Percentiles rank a stretch among this genome's conserved stretches.
Evolutionary conservation across 1,284 basidiomycete genomes (phyloP).

Genomic region (Rhodotorula glutinis): DNA sequence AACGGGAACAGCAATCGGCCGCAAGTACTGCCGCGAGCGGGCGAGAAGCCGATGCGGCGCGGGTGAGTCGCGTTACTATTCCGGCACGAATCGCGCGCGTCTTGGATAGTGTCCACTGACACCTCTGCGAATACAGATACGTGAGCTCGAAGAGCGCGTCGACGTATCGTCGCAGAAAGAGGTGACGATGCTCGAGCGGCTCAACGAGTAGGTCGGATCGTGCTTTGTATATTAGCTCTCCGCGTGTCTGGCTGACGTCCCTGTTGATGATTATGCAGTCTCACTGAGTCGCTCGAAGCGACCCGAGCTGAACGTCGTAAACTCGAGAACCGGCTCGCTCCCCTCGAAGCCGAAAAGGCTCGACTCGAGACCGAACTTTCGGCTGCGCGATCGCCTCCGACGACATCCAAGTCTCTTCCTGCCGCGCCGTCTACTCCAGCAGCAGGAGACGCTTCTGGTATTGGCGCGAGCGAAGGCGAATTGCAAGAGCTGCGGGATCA

Average conservation of each 20-base stretch:
- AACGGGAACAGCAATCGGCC: neutral
- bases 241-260: too few species aligned
- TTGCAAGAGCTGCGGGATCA: slow-evolving; percentile 38
- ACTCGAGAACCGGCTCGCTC: slow-evolving; percentile 11
- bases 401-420: neutral
- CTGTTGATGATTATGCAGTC: neutral
- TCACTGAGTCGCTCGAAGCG: slow-evolving; percentile 33
- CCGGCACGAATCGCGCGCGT: too few species aligned
- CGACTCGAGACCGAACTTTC: slow-evolving; percentile 1
- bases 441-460: neutral
- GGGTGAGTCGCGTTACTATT: too few species aligned
- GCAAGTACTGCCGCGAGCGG: too few species aligned
- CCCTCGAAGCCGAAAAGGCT: slow-evolving; percentile 26
- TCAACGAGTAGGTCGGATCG: slow-evolving; percentile 35
- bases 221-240: too few species aligned
- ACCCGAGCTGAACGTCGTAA: slow-evolving; percentile 31
- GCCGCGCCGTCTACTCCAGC: neutral
- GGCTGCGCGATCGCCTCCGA: neutral
- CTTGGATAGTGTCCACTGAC: too few species aligned
- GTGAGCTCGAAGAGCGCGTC: slow-evolving; percentile 40
- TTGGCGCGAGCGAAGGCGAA: slow-evolving; percentile 11
- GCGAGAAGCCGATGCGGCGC: too few species aligned
- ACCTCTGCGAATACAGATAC: too few species aligned
- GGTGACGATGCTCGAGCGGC: slow-evolving; percentile 40
- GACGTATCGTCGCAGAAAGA: slow-evolving; percentile 34